Evolutionary conservation across 768 basidiomycete genomes (phyloP).

Genomic region (Agaricus bisporus): DNA sequence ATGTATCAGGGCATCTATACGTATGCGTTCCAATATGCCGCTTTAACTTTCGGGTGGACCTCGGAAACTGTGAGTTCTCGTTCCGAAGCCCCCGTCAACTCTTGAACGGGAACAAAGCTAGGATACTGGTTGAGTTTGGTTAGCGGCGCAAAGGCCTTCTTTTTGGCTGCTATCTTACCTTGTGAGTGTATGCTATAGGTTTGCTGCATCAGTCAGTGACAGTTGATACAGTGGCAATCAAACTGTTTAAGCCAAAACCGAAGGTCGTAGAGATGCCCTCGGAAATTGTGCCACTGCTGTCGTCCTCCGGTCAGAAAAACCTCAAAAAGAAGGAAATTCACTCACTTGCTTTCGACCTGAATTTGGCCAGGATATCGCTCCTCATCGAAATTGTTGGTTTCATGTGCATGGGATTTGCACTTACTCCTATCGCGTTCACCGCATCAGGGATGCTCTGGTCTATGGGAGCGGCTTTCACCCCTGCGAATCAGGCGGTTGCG

Average conservation of each 20-base stretch:
- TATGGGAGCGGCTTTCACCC: constrained; percentile 58
- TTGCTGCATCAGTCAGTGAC: not conserved
- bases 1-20: constrained; percentile 43
- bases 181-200: constrained; percentile 30
- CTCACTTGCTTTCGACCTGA: constrained; percentile 60
- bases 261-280: constrained; percentile 18
- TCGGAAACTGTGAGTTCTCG: constrained; percentile 49
- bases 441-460: constrained; percentile 41
- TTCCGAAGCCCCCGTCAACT: not conserved
- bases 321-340: constrained; percentile 26
- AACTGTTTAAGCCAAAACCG: constrained; percentile 41
- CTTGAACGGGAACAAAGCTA: constrained; percentile 32
- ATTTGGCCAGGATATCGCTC: constrained; percentile 56
- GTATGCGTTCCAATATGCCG: constrained; percentile 63
- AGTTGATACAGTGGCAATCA: constrained; percentile 43
- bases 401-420: constrained; percentile 40
- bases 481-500: constrained; percentile 67
- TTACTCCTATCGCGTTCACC: constrained; percentile 45
- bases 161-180: constrained; percentile 54
- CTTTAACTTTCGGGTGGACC: constrained; percentile 57
- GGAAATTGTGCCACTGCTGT: constrained; percentile 27
- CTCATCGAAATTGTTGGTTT: constrained; percentile 49
- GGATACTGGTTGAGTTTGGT: constrained; percentile 66
- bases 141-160: constrained; percentile 46
- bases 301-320: constrained; percentile 14